Base-by-base conservation (phyloP, 176 grass and related monocot species). In the Secale cereale region DNA sequence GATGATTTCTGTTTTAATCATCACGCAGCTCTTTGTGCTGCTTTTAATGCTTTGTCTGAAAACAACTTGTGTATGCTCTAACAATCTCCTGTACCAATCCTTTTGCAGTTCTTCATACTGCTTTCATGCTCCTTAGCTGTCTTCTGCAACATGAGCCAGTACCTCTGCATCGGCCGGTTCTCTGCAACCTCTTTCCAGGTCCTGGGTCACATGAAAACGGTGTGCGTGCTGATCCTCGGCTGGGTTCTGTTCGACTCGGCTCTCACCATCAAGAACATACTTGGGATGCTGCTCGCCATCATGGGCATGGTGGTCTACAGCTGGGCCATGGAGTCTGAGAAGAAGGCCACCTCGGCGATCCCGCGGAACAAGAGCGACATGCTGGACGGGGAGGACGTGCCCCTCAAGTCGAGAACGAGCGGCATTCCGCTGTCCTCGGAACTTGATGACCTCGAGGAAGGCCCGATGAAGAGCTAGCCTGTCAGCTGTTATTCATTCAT, bases 111-210 rank as follows among this genome's bases (percentile, higher is more conserved):
- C 72, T 94, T 97, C 92, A 87, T 97, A 77, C 65, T 94, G 45
- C 90, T 94, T 30, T 97, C 95, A 8, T 97, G 92, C 90, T 90
- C 89, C 70, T 41, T 97, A 72, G 91, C 95, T 0, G 95, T 97
- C 43, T 81, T 97, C 82, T 97, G 95, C 92, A 97, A 97, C 85
- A 94, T 97, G 89, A 98, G 89, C 79, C 95, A 98, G 80, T 95
- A 93, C 83, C 90, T 97, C 68, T 97, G 95, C 95, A 97, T 91
- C 26, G 95, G 95, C 7, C 87, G 95, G 45, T 97, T 97, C 87
- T 95, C 95, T 19, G 92, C 95, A 17, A 97, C 91, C 23, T 93
- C 95, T 1, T 98, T 95, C 89, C 92, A 93, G 88, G 95, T 95
- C 31, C 82, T 98, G 71, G 95, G 95, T 30, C 95, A 98, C 87